phyloP scores from a whole-genome alignment of 78 protist species.

The Bodo saltans region DNA sequence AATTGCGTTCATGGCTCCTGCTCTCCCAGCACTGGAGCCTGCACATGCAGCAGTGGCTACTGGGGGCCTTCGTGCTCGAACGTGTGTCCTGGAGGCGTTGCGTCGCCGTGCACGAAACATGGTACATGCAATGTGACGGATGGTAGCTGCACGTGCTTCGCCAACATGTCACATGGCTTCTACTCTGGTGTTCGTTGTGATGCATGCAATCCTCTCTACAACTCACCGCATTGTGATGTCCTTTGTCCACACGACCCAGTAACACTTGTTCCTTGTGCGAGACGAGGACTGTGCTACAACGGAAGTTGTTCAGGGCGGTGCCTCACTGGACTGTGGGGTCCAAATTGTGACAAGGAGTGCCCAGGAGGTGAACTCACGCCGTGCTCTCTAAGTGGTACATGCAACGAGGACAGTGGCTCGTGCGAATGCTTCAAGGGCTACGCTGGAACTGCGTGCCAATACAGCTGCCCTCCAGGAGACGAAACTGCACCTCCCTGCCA shows the following conservation, averaged over 20 bases:
- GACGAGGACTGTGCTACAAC: background rate
- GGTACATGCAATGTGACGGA: background rate
- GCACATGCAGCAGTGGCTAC: conserved; percentile 15
- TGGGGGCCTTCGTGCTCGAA: background rate
- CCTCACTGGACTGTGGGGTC: background rate
- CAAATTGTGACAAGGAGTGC: conserved; percentile 11
- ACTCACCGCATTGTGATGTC: background rate
- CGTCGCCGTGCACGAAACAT: background rate
- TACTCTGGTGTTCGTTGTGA: background rate
- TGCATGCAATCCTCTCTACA: background rate
- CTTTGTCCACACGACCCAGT: background rate
- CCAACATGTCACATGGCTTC: background rate
- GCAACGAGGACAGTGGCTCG: background rate
- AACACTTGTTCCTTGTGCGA: background rate
- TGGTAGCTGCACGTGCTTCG: background rate
- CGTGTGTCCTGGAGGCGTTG: conserved; percentile 20
- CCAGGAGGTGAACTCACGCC: conserved; percentile 8
- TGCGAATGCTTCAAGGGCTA: background rate
- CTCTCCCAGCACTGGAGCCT: background rate
- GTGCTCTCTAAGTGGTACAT: background rate
- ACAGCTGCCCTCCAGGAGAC: background rate
- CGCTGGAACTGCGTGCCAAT: conserved; percentile 4
- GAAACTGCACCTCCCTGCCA: background rate
- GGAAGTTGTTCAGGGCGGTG: background rate
- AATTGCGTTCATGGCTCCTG: background rate